Percentiles rank a stretch among this genome's conserved stretches.
phyloP scores from a whole-genome alignment of 2,329 filamentous ascomycete species.

The Colletotrichum plurivorum region DNA sequence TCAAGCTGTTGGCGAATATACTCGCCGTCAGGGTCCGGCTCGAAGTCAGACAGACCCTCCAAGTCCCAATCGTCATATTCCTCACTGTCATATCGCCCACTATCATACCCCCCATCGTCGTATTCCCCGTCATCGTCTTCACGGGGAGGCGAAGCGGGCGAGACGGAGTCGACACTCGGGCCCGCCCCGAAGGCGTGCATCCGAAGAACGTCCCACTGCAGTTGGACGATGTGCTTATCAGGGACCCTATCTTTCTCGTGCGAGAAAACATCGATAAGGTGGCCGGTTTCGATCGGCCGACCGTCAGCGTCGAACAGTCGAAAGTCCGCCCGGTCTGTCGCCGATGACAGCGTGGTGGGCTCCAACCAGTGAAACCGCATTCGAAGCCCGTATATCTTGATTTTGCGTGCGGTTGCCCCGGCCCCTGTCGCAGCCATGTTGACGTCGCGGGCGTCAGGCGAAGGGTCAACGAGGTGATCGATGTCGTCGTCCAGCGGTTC shows the following conservation, averaged over 20 bases:
- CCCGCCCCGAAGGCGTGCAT: neutral
- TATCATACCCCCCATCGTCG: too few species aligned
- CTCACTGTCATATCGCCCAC: too few species aligned
- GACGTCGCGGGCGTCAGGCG: too few species aligned
- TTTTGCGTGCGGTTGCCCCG: too few species aligned
- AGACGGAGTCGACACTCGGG: too few species aligned
- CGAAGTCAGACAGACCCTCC: too few species aligned
- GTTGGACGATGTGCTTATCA: neutral
- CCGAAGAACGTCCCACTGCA: neutral
- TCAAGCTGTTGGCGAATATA: too few species aligned
- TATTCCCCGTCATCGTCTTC: too few species aligned
- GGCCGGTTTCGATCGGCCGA: neutral
- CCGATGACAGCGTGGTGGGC: too few species aligned
- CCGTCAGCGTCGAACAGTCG: neutral
- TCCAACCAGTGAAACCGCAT: neutral
- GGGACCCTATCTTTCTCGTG: neutral
- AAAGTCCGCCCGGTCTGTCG: neutral
- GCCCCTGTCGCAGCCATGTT: too few species aligned
- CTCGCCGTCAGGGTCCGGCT: rapidly evolving
- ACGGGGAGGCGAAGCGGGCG: too few species aligned
- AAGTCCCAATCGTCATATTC: too few species aligned
- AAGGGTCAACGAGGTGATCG: neutral
- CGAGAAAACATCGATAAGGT: neutral
- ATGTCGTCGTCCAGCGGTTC: neutral
- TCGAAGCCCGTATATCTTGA: neutral